Evolutionary conservation across 345 rosid species (phyloP).

Genomic region (Cardiospermum halicacabum): DNA sequence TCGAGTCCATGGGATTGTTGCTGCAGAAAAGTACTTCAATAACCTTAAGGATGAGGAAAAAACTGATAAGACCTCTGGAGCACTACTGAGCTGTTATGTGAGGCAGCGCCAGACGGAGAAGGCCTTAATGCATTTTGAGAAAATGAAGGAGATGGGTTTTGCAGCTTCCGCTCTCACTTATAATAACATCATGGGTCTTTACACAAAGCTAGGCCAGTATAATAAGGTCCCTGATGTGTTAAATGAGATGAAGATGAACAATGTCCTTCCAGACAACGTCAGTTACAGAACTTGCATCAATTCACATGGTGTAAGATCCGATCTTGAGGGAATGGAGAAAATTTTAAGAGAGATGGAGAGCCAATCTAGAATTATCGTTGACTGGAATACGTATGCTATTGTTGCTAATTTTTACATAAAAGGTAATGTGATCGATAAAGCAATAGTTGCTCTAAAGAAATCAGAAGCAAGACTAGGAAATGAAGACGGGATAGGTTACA

Average conservation of each 20-base stretch:
- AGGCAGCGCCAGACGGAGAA: constrained; percentile 57
- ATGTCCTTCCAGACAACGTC: constrained; percentile 66
- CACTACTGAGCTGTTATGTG: constrained; percentile 78
- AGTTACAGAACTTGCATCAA: constrained; percentile 77
- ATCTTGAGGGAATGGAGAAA: constrained; percentile 48
- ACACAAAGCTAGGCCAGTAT: constrained; percentile 46
- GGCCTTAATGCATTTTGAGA: constrained; percentile 52
- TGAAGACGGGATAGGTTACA: constrained; percentile 69
- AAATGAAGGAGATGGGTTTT: constrained; percentile 72
- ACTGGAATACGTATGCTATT: constrained; percentile 82
- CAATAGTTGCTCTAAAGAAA: constrained; percentile 44
- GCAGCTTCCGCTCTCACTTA: constrained; percentile 48
- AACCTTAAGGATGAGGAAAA: constrained; percentile 58
- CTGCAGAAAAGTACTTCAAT: constrained; percentile 69
- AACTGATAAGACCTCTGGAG: constrained; percentile 74
- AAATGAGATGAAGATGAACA: constrained; percentile 62
- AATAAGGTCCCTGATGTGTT: constrained; percentile 61
- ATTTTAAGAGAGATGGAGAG: constrained; percentile 69
- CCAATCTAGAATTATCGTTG: constrained; percentile 44
- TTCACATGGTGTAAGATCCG: constrained; percentile 56
- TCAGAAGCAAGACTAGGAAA: constrained; percentile 55
- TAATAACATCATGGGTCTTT: constrained; percentile 83
- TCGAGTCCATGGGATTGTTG: constrained; percentile 52
- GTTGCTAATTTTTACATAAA: constrained; percentile 69
- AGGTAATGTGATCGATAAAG: constrained; percentile 43